These are phyloP conservation scores for Mimosa bimucronata DNA, from an alignment of 306 rosid genomes.

Conservation along the genomic window DNA sequence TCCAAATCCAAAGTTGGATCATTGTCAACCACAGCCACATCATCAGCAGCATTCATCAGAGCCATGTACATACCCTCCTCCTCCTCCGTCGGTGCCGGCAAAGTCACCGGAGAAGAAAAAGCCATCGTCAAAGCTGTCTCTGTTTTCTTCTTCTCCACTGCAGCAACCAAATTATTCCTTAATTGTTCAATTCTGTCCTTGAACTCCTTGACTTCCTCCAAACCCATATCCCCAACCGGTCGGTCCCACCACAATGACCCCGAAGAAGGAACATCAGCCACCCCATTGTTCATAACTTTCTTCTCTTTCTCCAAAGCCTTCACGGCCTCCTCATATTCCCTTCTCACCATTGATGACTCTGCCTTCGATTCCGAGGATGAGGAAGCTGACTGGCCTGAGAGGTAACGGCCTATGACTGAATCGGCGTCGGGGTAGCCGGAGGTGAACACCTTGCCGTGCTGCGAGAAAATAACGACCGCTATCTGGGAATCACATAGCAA, in stretches of 20 bases:
- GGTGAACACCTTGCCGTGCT: conserved; percentile 49
- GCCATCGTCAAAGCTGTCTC: no score
- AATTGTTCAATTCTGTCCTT: conserved; percentile 4
- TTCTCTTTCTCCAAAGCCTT: conserved; percentile 2
- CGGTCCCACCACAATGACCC: conserved; percentile 31
- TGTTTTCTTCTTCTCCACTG: background rate
- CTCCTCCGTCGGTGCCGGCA: background rate
- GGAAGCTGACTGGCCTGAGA: background rate
- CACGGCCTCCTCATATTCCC: background rate
- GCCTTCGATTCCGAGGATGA: background rate
- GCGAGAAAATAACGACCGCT: conserved; percentile 52
- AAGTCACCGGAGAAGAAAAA: background rate
- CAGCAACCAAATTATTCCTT: background rate
- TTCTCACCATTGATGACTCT: background rate
- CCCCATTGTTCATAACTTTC: background rate
- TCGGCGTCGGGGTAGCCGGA: conserved; percentile 49
- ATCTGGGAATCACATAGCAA: conserved; percentile 51
- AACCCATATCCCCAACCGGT: conserved; percentile 16
- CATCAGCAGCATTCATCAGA: background rate
- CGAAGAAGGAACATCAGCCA: background rate
- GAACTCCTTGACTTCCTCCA: conserved; percentile 31
- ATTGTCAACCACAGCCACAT: background rate
- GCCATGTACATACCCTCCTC: background rate
- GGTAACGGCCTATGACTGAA: conserved; percentile 3
- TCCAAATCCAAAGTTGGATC: background rate